phyloP scores from a whole-genome alignment of 352 stramenopile genomes.

The Sclerospora graminicola region DNA sequence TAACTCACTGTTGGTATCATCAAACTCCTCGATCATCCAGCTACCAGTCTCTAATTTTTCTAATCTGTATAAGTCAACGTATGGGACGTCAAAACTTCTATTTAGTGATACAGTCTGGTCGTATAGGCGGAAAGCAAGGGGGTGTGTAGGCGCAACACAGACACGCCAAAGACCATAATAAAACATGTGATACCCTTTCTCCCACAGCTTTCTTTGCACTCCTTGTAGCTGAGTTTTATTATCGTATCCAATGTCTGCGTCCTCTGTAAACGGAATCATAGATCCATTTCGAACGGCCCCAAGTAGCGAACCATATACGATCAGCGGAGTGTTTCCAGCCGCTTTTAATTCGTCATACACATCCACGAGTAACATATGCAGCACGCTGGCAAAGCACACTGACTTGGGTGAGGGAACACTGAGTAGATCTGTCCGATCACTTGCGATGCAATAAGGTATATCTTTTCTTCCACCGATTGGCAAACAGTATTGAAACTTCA shows the following conservation, averaged over 20 bases:
- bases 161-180: constrained; percentile 25
- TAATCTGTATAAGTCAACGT: constrained; percentile 32
- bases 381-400: constrained; percentile 35
- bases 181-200: constrained; percentile 47
- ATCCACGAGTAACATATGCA: constrained; percentile 45
- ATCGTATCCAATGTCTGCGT: constrained; percentile 36
- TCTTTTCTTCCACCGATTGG: constrained; percentile 39
- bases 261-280: constrained; percentile 45
- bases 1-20: constrained; percentile 6
- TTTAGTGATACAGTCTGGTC: constrained; percentile 7
- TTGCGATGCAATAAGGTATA: constrained; percentile 26
- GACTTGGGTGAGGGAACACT: constrained; percentile 12
- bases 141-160: constrained; percentile 31
- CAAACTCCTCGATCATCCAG: constrained; percentile 14
- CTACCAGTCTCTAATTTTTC: constrained; percentile 4
- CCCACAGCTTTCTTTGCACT: constrained; percentile 12
- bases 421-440: constrained; percentile 37
- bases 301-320: constrained; percentile 38
- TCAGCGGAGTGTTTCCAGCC: constrained; percentile 13
- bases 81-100: constrained; percentile 12
- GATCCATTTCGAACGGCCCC: constrained; percentile 35
- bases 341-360: constrained; percentile 34
- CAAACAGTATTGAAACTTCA: constrained; percentile 24
- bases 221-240: constrained; percentile 4
- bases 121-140: constrained; percentile 26